Conservation (phyloP, 441 rosid genomes). For the Erysimum cheiri region DNA sequence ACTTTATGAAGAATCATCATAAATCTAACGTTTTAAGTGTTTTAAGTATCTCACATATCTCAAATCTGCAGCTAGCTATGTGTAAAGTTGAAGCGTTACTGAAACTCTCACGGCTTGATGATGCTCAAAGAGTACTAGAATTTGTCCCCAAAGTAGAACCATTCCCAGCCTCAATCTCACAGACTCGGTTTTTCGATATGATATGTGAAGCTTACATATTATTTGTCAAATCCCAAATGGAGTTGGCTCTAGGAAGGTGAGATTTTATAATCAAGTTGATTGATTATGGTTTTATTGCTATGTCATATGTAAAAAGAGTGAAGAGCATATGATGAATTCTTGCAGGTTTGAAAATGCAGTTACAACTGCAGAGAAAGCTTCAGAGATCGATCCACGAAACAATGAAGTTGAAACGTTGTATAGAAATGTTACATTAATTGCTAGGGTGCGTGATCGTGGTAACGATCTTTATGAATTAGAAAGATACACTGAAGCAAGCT, state of each 20-base stretch:
- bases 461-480: conserved; percentile 61
- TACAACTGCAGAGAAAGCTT: conserved; percentile 77
- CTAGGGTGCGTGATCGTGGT: conserved; percentile 80
- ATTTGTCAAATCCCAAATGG: conserved; percentile 78
- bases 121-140: conserved; percentile 61
- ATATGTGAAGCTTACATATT: conserved; percentile 69
- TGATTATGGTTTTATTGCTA: conserved; percentile 11
- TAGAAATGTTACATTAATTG: conserved; percentile 67
- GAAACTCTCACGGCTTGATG: conserved; percentile 81
- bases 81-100: conserved; percentile 89
- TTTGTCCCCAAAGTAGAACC: conserved; percentile 60
- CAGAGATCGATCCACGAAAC: conserved; percentile 68
- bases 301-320: conserved; percentile 36
- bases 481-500: conserved; percentile 53
- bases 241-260: conserved; percentile 93
- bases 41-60: conserved; percentile 20
- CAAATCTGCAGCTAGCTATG: conserved; percentile 79
- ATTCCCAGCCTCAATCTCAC: conserved; percentile 45
- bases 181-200: conserved; percentile 71
- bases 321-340: conserved; percentile 51
- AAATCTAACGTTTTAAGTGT: neutral
- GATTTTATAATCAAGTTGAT: conserved; percentile 38
- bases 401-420: conserved; percentile 69
- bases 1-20: neutral
- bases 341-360: conserved; percentile 97